phyloP scores from a whole-genome alignment of 305 asterid genomes.

The Petunia hybrid region DNA sequence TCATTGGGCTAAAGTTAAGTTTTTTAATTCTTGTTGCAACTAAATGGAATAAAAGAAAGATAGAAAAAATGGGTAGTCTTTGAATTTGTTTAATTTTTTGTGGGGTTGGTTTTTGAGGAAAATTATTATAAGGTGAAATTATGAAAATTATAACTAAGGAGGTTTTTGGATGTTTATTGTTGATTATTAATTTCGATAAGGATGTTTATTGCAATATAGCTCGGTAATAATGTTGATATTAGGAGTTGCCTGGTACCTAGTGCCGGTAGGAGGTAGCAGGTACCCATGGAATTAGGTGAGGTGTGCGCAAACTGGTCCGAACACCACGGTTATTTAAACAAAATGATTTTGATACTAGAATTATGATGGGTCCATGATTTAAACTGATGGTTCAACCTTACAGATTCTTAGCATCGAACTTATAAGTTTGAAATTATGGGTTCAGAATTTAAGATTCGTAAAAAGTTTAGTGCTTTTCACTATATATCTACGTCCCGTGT shows the following conservation, averaged over 20 bases:
- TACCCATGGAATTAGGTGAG: too few relatives aligned
- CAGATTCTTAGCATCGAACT: too few relatives aligned
- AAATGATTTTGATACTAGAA: neutral
- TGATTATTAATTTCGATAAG: neutral
- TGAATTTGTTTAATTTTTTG: neutral
- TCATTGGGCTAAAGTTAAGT: neutral
- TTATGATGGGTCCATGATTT: neutral
- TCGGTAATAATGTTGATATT: neutral
- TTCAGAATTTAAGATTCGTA: too few relatives aligned
- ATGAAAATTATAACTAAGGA: neutral
- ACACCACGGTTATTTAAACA: too few relatives aligned
- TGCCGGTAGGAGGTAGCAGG: too few relatives aligned
- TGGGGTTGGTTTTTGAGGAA: neutral
- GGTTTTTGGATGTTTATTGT: neutral
- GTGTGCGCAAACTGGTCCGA: too few relatives aligned
- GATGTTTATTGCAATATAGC: neutral
- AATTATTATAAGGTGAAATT: neutral
- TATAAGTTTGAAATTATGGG: too few relatives aligned
- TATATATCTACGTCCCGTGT: too few relatives aligned
- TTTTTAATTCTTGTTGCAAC: neutral
- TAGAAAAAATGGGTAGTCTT: neutral
- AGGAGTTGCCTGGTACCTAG: neutral
- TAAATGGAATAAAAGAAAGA: neutral
- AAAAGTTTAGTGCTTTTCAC: too few relatives aligned
- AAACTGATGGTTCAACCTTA: too few relatives aligned